Percentiles rank a stretch among this genome's conserved stretches.
phyloP scores from a whole-genome alignment of 2,329 filamentous ascomycete species.

The Cladorrhinum sp. region DNA sequence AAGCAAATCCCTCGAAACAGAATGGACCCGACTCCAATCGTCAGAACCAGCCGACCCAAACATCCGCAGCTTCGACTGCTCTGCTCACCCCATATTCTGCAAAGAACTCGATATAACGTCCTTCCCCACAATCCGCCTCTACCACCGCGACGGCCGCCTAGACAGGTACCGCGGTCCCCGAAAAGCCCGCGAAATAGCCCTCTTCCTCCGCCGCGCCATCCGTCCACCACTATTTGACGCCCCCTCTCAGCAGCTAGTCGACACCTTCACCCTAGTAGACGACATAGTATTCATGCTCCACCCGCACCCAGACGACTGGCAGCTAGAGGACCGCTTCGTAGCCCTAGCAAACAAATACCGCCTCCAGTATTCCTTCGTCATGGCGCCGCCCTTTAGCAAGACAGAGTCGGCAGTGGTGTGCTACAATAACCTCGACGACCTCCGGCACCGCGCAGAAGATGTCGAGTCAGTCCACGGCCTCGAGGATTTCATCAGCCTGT shows the following conservation, averaged over 20 bases:
- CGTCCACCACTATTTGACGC: constrained; percentile 31
- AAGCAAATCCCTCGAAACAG: constrained; percentile 34
- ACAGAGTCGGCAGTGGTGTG: constrained; percentile 32
- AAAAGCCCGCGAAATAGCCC: constrained; percentile 25
- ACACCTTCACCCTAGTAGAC: constrained; percentile 37
- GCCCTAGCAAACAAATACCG: constrained; percentile 36
- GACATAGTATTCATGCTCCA: constrained; percentile 42
- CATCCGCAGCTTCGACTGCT: constrained; percentile 43
- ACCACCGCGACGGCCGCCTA: constrained; percentile 34
- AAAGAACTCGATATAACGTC: constrained; percentile 41
- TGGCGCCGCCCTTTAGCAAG: constrained; percentile 16
- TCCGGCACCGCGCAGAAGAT: constrained; percentile 35
- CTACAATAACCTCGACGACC: constrained; percentile 41
- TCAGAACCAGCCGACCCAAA: constrained; percentile 21
- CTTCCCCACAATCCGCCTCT: constrained; percentile 45
- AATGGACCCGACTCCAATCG: constrained; percentile 35
- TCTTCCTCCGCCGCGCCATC: constrained; percentile 31
- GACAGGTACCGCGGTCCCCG: constrained; percentile 41
- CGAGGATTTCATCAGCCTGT: constrained; percentile 37
- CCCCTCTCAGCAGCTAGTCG: constrained; percentile 26
- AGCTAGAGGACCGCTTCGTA: constrained; percentile 34
- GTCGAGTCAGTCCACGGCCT: constrained; percentile 35
- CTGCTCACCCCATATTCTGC: constrained; percentile 35
- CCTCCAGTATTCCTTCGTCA: constrained; percentile 43
- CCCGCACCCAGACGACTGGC: constrained; percentile 32